Evolutionary conservation across 495 filamentous ascomycete genomes (phyloP), one percentile per base, ranked within the genome.

Genomic region (Penicillium angulare): DNA sequence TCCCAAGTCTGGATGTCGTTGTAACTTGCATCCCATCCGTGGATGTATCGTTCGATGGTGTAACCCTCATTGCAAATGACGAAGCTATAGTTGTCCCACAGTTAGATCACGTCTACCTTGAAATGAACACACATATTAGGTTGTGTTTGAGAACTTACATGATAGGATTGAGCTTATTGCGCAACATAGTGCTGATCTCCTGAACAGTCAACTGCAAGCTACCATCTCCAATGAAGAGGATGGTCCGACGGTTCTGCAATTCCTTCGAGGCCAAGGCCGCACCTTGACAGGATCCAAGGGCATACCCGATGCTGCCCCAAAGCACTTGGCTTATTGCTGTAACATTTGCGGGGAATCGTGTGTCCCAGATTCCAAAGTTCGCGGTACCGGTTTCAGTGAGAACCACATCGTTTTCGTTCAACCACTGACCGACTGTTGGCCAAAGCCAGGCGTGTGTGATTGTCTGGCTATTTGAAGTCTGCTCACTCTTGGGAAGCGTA

Each of bases 351-450:
- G 90, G 90, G 75, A 95, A 93, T 18, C 83, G 83, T 24, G 88
- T 91, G 47, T 95, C 89, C 82, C 86, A 90, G 53, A 95, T 88
- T 35, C 92, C 91, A 68, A 95, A 95, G 70, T 89, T 92, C 23
- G 89, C 77, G 3, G 91, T 96, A 40, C 92, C 91, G 13, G 91
- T 95, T 65, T 95, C 92, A 0, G 89, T 92, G 38, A 95, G 81
- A 33, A 96, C 76, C 43, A 95, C 80, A 57, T 97, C 92, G 16
- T 83, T 75, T 40, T 84, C 75, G 52, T 82, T 76, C 18, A 96
- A 67, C 80, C 87, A 96, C 53, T 87, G 79, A 8, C 89, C 87
- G 43, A 95, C 68, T 40, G 76, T 79, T 0, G 88, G 88, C 91
- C 92, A 97, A 50, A 97, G 78, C 83, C 86, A 96, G 9, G 82